Evolutionary conservation across 2,329 filamentous ascomycete species (phyloP), one percentile per base, ranked within the genome.

Genomic region (Penicillium sp.): DNA sequence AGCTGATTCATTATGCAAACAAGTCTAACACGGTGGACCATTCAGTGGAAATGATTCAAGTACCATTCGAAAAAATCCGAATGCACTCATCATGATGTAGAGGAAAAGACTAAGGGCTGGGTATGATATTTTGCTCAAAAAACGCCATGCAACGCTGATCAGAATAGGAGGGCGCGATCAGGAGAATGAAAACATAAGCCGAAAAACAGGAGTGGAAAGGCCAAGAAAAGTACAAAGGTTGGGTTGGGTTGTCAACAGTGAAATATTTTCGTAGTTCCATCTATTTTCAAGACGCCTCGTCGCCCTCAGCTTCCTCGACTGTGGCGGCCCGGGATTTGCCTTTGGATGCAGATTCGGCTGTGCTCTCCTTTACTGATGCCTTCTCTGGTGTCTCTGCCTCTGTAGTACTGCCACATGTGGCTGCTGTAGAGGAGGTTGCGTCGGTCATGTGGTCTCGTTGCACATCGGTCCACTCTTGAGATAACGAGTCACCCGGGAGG

Each of bases 261-360:
- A 12, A 22, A 20, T 40, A 22, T 40, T 40, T 22, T 14, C 15
- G 33, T 18, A 37, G n/a, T 22, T 40, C 4, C 35, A 20, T 40
- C 37, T 40, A 40, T 40, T 22, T 52, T 53, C 33, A 53, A 60
- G 52, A 61, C 42, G 56, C 58, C 29, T 69, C 69, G 42, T 73
- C 71, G 29, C 71, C 70, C 8, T 33, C 59, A 14, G 58, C 61
- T 45, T 75, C 72, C 62, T 75, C 72, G n/a, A 74, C 70, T 1
- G 70, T 72, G 23, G 66, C 64, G 33, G 67, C 62, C 23, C 70
- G 66, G 11, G 61, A 55, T 59, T 75, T 75, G 27, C 72, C 72
- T 45, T 73, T 73, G 12, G 48, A 42, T 15, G 33, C 33, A 26
- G 65, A 65, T 6, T 48, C 27, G 12, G 27, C 47, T 11, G 52